Base-by-base conservation (phyloP, 2,329 filamentous ascomycete species). In the Clathrospora elynae region DNA sequence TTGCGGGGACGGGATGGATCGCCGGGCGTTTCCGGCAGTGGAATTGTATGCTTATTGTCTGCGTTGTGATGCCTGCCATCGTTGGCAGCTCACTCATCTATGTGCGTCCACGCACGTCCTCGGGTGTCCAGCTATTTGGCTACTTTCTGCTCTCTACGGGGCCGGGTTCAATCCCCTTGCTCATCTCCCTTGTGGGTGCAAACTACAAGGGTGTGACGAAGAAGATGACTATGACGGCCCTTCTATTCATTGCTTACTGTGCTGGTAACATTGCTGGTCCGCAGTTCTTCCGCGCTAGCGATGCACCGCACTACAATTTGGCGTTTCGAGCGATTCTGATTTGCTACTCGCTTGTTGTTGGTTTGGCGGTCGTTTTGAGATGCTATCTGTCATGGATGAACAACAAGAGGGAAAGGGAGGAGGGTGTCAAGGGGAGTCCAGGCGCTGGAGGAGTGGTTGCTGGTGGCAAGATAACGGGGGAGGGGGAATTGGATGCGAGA, bases 191-290 rank as follows among this genome's bases (percentile, higher is more conserved):
- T 10, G 54, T 57, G 3, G 36, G 42, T 1, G 35, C 49, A 5
- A 60, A 60, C 40, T 50, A 44, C 42, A 59, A 57, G 10, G 70
- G 68, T 7, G 64, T 68, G 8, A 72, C 71, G 4, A 72, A 72
- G 53, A 71, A 70, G 32, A 62, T 68, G 25, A 66, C 65, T 1
- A 63, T 66, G 50, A 71, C 66, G 16, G 66, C 67, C 1, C 34
- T 68, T 1, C 48, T 71, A 14, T 53, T 66, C 12, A 62, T 71
- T 37, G 62, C 59, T 1, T 71, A 69, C 24, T 69, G 63, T 32
- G 46, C 68, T 6, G 74, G 55, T 6, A 59, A 59, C 20, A 57
- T 61, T 9, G 53, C 53, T 6, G 53, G 77, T 64, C 65, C 56
- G 42, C 62, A 58, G 35, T 50, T 53, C 13, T 57, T 52, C 34